Base-by-base conservation (phyloP, 192 early-diverging fungal species). In the Chytriomyces sp. region DNA sequence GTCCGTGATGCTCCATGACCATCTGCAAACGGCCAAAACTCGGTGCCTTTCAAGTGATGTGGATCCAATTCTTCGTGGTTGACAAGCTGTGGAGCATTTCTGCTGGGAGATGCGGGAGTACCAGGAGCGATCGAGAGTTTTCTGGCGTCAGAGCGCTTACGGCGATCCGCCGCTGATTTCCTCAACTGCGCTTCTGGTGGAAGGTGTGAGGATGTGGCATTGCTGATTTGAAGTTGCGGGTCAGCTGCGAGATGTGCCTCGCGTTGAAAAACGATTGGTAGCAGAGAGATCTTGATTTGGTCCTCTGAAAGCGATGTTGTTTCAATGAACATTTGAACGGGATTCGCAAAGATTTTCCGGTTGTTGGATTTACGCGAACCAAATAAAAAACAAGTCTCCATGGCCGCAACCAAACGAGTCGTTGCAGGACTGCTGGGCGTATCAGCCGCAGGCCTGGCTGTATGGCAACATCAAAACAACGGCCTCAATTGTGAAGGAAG, bases 181-280 rank as follows among this genome's bases (percentile, higher is more conserved):
- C 43, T 45, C 43, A 46, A 13, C 35, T 35, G 35, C 35, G 35
- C 35, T 35, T 35, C 35, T 35, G 35, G 35, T 35, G 35, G 35
- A 35, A 35, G 35, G 35, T 35, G 35, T 35, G 35, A 35, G 35
- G 35, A 35, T 35, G 35, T 57, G 13, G 13, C 53, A 20, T 57
- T 20, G 53, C 16, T 57, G 13, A n/a, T n/a, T 24, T 69, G 48
- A 28, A 44, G 46, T 23, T 10, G 50, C 20, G 10, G 23, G 46
- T 69, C 68, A 8, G 6, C 11, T 10, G n/a, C n/a, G 18, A 75
- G 73, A 3, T 46, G 66, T 6, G 73, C 63, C 60, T 75, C 73
- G 28, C 64, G 47, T 48, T 75, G 73, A 50, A 65, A 75, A 46
- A 75, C 61, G 6, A 66, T 9, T 43, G 73, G 73, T 10, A 75